Base-by-base conservation (phyloP, 2,329 filamentous ascomycete genomes). In the Chlorencoelia australis region DNA sequence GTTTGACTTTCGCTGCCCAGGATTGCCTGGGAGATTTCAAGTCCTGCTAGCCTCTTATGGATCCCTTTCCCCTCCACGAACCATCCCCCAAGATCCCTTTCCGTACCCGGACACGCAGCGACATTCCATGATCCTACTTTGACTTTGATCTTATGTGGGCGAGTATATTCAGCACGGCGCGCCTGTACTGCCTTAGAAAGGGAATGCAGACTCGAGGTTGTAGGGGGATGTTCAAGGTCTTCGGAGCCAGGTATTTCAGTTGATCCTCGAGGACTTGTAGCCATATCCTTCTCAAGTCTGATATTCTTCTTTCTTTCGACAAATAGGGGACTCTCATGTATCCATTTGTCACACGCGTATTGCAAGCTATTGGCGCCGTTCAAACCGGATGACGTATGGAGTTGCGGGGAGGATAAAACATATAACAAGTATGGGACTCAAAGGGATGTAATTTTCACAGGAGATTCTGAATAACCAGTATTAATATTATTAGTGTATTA, bases 91-190 rank as follows among this genome's bases (percentile, higher is more conserved):
- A 98, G 64, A 55, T 96, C 91, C 48, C 85, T 83, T 58, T 94
- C 87, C 0, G 86, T 87, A 16, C 83, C 86, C 9, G 83, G 76
- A 46, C 82, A 79, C 1, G 81, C 79, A 4, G 87, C 91, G 11
- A 94, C 85, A 60, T 98, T 98, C 91, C 91, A 98, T 0, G 84
- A 82, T 27, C 89, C 91, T 34, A 98, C 71, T 61, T 95, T 95
- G 59, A 98, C 73, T 46, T 79, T 79, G 49, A 94, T 75, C 33
- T 72, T 72, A 56, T 79, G 79, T 28, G 78, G 73, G 24, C 78
- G 74, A 17, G 82, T 80, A 57, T 88, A 98, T 58, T 96, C 88
- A 32, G 73, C 64, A 51, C 79, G 74, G 36, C 91, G 74, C 25
- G 82, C 77, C 54, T 80, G 73, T 25, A 96, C 66, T 19, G 74